Evolutionary conservation across 192 early-diverging fungal genomes (phyloP).

Genomic region (Jimgerdemannia flammicorona): DNA sequence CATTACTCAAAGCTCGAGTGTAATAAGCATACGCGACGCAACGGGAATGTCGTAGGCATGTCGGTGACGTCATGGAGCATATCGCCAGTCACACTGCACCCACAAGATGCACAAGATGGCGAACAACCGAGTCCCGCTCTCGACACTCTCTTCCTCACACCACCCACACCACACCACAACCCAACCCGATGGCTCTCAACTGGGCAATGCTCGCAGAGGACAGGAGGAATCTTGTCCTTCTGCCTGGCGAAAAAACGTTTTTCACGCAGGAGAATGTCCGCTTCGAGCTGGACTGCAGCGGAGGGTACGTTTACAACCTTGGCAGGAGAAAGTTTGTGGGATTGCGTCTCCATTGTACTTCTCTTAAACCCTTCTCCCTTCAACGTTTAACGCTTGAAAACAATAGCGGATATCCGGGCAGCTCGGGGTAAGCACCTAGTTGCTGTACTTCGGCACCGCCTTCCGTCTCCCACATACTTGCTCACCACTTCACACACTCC

Average conservation of each 20-base stretch:
- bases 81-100: too few relatives aligned
- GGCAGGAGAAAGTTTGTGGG: not conserved
- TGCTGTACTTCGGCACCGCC: too few relatives aligned
- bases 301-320: constrained; percentile 10
- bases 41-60: too few relatives aligned
- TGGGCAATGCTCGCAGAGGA: constrained; percentile 34
- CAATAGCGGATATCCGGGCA: constrained; percentile 27
- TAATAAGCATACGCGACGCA: too few relatives aligned
- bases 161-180: too few relatives aligned
- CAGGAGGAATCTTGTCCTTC: constrained; percentile 21
- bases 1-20: not conserved
- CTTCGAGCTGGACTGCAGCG: constrained; percentile 25
- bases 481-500: too few relatives aligned
- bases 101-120: too few relatives aligned
- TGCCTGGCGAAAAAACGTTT: constrained; percentile 36
- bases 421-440: constrained; percentile 15
- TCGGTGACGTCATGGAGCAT: too few relatives aligned
- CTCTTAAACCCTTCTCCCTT: not conserved
- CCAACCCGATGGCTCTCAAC: constrained; percentile 29
- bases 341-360: too few relatives aligned
- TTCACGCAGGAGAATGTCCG: constrained; percentile 21
- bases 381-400: not conserved
- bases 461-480: too few relatives aligned
- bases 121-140: too few relatives aligned
- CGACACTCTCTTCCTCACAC: too few relatives aligned